These are phyloP conservation scores for Nidula microcarpa DNA, from an alignment of 768 basidiomycete genomes.

Conservation along the genomic window DNA sequence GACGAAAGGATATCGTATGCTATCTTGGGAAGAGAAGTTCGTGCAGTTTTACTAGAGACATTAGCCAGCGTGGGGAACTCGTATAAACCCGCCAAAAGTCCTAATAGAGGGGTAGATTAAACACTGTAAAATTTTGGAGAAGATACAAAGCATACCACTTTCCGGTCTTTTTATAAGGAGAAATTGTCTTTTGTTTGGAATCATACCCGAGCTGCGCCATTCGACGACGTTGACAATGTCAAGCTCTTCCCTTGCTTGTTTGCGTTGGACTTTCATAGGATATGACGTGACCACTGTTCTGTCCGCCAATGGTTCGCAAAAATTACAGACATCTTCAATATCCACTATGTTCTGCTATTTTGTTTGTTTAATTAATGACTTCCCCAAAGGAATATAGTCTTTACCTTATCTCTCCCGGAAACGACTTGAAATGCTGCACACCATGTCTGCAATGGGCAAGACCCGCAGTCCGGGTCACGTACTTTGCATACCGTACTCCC, in stretches of 20 bases:
- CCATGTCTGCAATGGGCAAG: constrained; percentile 67
- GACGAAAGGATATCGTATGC: not conserved
- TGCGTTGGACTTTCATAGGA: constrained; percentile 83
- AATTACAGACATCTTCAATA: constrained; percentile 73
- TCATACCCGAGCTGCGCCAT: constrained; percentile 46
- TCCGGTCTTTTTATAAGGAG: constrained; percentile 81
- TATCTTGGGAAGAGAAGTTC: constrained; percentile 32
- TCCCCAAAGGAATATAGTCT: constrained; percentile 1
- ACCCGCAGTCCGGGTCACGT: constrained; percentile 67
- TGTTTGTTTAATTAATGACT: not conserved
- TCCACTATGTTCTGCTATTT: constrained; percentile 33
- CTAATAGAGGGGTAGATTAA: constrained; percentile 32
- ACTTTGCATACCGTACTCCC: constrained; percentile 93
- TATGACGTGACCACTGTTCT: constrained; percentile 58
- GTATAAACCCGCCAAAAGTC: constrained; percentile 84
- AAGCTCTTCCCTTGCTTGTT: constrained; percentile 80
- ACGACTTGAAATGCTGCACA: constrained; percentile 55
- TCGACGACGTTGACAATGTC: constrained; percentile 86
- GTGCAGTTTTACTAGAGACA: constrained; percentile 41
- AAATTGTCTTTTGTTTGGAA: constrained; percentile 53
- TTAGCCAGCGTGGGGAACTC: constrained; percentile 77
- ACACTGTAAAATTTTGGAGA: constrained; percentile 3
- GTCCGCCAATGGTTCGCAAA: constrained; percentile 59
- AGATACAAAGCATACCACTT: constrained; percentile 48
- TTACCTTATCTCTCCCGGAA: not conserved